Evolutionary conservation across 305 asterid genomes (phyloP).

Genomic region (Solanum chacoense): DNA sequence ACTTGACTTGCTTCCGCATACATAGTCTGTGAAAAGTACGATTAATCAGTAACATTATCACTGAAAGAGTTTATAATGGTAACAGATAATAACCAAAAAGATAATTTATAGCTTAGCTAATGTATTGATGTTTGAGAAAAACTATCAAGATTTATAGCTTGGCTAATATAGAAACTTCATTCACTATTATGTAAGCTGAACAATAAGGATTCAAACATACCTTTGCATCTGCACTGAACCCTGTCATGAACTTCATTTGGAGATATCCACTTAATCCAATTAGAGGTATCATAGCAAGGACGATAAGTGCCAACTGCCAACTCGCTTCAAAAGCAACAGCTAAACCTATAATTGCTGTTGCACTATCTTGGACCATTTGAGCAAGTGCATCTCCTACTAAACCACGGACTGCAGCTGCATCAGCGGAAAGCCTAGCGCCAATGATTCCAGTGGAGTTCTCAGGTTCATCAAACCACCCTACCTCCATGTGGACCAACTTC

Average conservation of each 20-base stretch:
- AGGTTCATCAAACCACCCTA: slow-evolving; percentile 27
- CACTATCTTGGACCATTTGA: slow-evolving; percentile 60
- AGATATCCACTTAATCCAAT: slow-evolving; percentile 56
- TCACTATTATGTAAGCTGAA: slow-evolving; percentile 1
- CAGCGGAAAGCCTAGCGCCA: slow-evolving; percentile 76
- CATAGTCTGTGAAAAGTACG: neutral
- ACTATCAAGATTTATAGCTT: neutral
- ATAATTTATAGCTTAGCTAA: neutral
- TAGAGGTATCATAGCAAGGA: slow-evolving; percentile 70
- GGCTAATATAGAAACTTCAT: slow-evolving; percentile 25
- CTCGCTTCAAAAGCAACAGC: slow-evolving; percentile 69
- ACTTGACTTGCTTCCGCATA: neutral
- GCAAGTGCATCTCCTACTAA: slow-evolving; percentile 87
- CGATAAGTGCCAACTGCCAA: slow-evolving; percentile 83
- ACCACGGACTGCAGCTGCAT: slow-evolving; percentile 75
- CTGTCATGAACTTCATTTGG: slow-evolving; percentile 66
- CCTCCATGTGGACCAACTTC: slow-evolving; percentile 19
- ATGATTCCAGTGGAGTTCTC: slow-evolving; percentile 32
- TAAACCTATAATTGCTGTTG: slow-evolving; percentile 49
- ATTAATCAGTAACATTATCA: neutral
- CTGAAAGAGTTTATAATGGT: neutral
- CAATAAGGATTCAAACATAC: slow-evolving; percentile 12
- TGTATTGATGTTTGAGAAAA: neutral
- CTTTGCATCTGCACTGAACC: slow-evolving; percentile 95
- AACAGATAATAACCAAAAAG: neutral